phyloP scores from a whole-genome alignment of 306 rosid genomes.

The Malus sieversii region DNA sequence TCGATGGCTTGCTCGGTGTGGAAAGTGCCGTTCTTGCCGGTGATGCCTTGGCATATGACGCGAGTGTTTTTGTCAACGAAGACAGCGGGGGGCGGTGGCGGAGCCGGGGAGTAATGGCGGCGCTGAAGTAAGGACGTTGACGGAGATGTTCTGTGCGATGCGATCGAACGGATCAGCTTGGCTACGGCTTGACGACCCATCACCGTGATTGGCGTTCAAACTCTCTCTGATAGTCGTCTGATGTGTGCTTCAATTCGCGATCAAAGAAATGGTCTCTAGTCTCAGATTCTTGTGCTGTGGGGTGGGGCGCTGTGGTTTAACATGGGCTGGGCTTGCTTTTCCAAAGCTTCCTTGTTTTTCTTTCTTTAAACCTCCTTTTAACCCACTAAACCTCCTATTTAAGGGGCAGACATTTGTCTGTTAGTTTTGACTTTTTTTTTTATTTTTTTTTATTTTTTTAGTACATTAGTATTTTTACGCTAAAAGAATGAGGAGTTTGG shows the following conservation, averaged over 20 bases:
- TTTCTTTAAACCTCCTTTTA: neutral
- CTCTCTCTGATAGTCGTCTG: neutral
- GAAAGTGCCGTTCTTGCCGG: constrained; percentile 91
- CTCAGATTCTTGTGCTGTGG: neutral
- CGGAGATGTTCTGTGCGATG: constrained; percentile 37
- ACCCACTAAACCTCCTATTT: too few species aligned
- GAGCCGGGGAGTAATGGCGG: constrained; percentile 49
- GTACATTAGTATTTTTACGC: too few species aligned
- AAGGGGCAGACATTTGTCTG: neutral
- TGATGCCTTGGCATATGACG: constrained; percentile 95
- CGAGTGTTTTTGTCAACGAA: constrained; percentile 97
- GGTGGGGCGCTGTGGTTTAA: neutral
- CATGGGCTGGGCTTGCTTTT: neutral
- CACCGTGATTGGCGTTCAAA: neutral
- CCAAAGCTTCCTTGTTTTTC: neutral
- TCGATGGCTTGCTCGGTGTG: constrained; percentile 98
- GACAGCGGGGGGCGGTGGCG: constrained; percentile 74
- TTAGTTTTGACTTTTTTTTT: neutral
- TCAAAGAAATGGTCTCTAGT: neutral
- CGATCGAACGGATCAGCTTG: constrained; percentile 50
- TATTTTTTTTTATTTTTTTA: neutral
- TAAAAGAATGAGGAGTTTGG: too few species aligned
- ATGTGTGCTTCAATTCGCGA: neutral
- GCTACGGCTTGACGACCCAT: constrained; percentile 70
- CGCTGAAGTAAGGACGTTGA: constrained; percentile 16